Evolutionary conservation across 1,284 basidiomycete genomes (phyloP).

Genomic region (Tilletia walkeri): DNA sequence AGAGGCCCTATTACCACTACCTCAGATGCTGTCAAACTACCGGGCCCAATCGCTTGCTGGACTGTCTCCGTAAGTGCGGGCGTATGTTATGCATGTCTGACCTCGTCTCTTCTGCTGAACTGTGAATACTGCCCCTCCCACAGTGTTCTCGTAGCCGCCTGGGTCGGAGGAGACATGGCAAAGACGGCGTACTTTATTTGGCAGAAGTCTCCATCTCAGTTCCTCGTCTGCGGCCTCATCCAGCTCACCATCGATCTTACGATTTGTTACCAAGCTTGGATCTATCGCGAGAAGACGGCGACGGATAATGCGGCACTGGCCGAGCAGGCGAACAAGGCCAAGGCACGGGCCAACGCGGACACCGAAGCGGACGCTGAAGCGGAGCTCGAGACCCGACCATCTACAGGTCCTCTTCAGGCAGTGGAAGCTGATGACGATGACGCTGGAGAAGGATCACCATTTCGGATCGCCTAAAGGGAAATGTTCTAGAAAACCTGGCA

Average conservation of each 20-base stretch:
- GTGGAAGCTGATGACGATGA: slow-evolving; percentile 39
- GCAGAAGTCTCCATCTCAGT: slow-evolving; percentile 33
- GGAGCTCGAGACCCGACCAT: neutral
- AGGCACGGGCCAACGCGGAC: neutral
- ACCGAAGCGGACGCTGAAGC: slow-evolving; percentile 2
- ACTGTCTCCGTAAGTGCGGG: slow-evolving; percentile 70
- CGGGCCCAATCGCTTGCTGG: slow-evolving; percentile 75
- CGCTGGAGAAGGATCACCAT: slow-evolving; percentile 20
- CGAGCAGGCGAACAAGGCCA: slow-evolving; percentile 20
- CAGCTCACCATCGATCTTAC: slow-evolving; percentile 54
- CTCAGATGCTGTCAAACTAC: slow-evolving; percentile 59
- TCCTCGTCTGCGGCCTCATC: slow-evolving; percentile 37
- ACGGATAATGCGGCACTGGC: slow-evolving; percentile 27
- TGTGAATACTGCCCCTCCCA: slow-evolving; percentile 34
- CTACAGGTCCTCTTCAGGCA: neutral
- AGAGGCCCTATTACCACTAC: slow-evolving; percentile 56
- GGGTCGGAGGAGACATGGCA: slow-evolving; percentile 56
- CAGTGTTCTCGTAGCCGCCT: slow-evolving; percentile 53
- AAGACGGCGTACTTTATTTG: slow-evolving; percentile 50
- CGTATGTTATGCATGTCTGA: neutral
- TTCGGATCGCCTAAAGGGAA: neutral
- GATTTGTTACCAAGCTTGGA: slow-evolving; percentile 47
- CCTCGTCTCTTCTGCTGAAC: neutral
- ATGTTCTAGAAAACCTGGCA: neutral
- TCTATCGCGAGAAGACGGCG: slow-evolving; percentile 50